phyloP scores from a whole-genome alignment of 176 grass and related monocot genomes.

The Dactylis glomerata region DNA sequence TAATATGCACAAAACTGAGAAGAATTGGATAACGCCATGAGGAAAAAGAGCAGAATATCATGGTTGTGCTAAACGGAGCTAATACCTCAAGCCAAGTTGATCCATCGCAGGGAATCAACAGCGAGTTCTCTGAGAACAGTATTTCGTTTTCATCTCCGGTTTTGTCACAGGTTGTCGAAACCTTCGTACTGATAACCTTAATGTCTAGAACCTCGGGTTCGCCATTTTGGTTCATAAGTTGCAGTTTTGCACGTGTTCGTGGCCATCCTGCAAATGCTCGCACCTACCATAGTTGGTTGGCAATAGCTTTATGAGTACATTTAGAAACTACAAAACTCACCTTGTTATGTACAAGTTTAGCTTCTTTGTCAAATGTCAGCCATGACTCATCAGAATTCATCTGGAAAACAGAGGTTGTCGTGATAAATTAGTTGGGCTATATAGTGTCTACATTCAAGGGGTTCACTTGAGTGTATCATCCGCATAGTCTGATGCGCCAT shows the following conservation, averaged over 20 bases:
- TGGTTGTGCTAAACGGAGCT: background rate
- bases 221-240: constrained; percentile 52
- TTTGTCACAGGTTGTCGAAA: constrained; percentile 38
- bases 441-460: no score
- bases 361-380: constrained; percentile 74
- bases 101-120: constrained; percentile 70
- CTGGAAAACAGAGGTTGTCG: constrained; percentile 40
- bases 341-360: constrained; percentile 90
- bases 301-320: constrained; percentile 28
- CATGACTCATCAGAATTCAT: constrained; percentile 77
- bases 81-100: constrained; percentile 79
- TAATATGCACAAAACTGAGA: constrained; percentile 4
- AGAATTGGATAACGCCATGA: background rate
- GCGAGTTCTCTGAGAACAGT: constrained; percentile 55
- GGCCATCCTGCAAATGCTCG: constrained; percentile 95
- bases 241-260: constrained; percentile 68
- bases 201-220: constrained; percentile 48
- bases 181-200: constrained; percentile 77
- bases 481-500: background rate
- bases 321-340: constrained; percentile 43
- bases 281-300: constrained; percentile 65
- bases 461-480: background rate
- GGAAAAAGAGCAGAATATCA: constrained; percentile 14
- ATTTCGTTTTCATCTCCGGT: constrained; percentile 47
- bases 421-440: background rate